Evolutionary conservation across 2,329 filamentous ascomycete species (phyloP), one percentile per base, ranked within the genome.

Genomic region (Aureobasidium sp.): DNA sequence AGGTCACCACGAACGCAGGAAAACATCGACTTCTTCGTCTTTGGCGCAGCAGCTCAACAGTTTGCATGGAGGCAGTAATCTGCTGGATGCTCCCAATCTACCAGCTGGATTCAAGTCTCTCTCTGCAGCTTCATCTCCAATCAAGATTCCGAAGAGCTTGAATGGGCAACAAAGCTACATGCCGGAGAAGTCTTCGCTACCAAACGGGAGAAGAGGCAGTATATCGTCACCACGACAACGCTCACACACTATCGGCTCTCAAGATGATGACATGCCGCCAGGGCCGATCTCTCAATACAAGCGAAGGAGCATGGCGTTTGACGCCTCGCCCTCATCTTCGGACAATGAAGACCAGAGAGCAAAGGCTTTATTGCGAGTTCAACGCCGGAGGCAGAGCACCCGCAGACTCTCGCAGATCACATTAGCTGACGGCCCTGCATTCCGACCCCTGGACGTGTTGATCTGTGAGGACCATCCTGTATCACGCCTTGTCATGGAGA

Each of bases 381-480:
- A 99, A 72, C 84, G 93, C 39, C 87, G 93, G 10, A 86, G 94
- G n/a, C 93, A 97, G 73, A 97, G 92, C 73, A 96, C 93, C n/a
- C 83, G 94, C 23, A 86, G 94, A 55, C 83, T 97, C 71, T 99
- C 94, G 0, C 91, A 96, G 70, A 92, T 97, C 70, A 92, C 87
- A 56, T 80, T 96, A 41, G 84, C 88, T 44, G 91, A 93, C 59
- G 88, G 88, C 0, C 94, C 94, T 2, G 84, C 87, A 39, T 99
- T 97, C 76, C 84, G 94, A 34, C 91, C 94, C 1, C 77, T 99
- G 57, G 94, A 99, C 74, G 89, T 99, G 6, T 80, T 99, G 57
- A 96, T 99, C 57, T 97, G 94, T 72, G 94, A 99, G 76, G 94
- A 99, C 70, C 94, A 99, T 73, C 94, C 94, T 0, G 93, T 99